Evolutionary conservation across 345 rosid genomes (phyloP).

Genomic region (Gossypium herbaceum): DNA sequence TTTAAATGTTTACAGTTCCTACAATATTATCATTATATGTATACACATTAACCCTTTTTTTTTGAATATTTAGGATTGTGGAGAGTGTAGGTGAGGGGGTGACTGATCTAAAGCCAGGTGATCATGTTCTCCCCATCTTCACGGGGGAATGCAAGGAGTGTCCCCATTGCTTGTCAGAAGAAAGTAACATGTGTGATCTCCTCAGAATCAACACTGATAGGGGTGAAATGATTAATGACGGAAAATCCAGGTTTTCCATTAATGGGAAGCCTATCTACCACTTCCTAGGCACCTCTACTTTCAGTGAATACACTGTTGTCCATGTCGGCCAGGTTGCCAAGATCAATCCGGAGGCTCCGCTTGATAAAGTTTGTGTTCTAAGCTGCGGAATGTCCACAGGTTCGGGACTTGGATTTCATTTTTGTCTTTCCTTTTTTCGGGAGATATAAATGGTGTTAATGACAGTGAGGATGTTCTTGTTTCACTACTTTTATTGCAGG

Average conservation of each 20-base stretch:
- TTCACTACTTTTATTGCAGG: slow-evolving; percentile 26
- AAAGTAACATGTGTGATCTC: slow-evolving; percentile 77
- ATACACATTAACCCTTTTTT: neutral
- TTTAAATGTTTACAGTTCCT: neutral
- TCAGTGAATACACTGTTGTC: slow-evolving; percentile 74
- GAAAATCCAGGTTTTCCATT: slow-evolving; percentile 61
- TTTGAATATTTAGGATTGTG: slow-evolving; percentile 45
- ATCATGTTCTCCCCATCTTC: slow-evolving; percentile 73
- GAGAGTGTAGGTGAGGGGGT: slow-evolving; percentile 83
- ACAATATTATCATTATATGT: neutral
- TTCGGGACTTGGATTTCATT: slow-evolving; percentile 12
- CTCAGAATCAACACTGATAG: slow-evolving; percentile 74
- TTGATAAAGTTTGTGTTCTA: slow-evolving; percentile 65
- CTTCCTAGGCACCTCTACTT: slow-evolving; percentile 75
- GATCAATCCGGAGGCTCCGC: slow-evolving; percentile 74
- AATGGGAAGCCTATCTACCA: slow-evolving; percentile 69
- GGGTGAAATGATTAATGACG: slow-evolving; percentile 63
- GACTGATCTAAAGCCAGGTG: slow-evolving; percentile 65
- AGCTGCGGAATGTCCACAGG: slow-evolving; percentile 83
- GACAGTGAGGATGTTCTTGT: neutral
- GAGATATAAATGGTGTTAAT: neutral
- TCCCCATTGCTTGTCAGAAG: slow-evolving; percentile 63
- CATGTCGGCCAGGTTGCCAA: slow-evolving; percentile 69
- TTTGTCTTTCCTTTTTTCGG: neutral
- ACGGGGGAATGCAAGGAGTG: slow-evolving; percentile 80